Base-by-base conservation (phyloP, 495 filamentous ascomycete species). In the Pseudotulostoma volvatum region DNA sequence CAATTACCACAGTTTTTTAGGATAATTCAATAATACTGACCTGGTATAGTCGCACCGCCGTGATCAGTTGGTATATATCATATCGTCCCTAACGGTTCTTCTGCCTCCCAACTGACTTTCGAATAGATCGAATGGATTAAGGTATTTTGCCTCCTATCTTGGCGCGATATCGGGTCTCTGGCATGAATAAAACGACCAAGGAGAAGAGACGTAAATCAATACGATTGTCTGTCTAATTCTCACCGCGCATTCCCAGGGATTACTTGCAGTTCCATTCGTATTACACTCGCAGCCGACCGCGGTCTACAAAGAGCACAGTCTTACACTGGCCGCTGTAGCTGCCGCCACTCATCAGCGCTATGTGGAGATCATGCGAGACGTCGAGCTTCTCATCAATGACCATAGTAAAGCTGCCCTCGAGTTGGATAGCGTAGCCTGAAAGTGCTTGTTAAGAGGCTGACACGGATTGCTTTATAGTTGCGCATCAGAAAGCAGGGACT, bases 211-310 rank as follows among this genome's bases (percentile, higher is more conserved):
- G n/a, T n/a, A n/a, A n/a, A n/a, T n/a, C n/a, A n/a, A n/a, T n/a
- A n/a, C n/a, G n/a, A n/a, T n/a, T n/a, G n/a, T n/a, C n/a, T n/a
- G n/a, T n/a, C n/a, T n/a, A n/a, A n/a, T n/a, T n/a, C n/a, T n/a
- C n/a, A n/a, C n/a, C n/a, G n/a, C n/a, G n/a, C n/a, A n/a, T 65
- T 67, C 68, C 53, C 71, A 92, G 65, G 90, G 86, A 20, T 70
- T 97, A 1, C 67, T 97, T 2, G 92, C 92, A 1, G 88, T 96
- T 0, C 92, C 92, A 0, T 99, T 99, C 52, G 88, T 99, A 36
- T 73, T 99, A 34, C 85, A 93, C 55, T 94, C 86, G 8, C 85
- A 95, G 55, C 92, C 92, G 4, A 88, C 84, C 1, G 81, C 82
- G 11, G 68, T 83, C 20, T 84, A 81, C 44, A 73, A 83, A 35